These are phyloP conservation scores for Salix udensis DNA, from an alignment of 345 rosid species.

Conservation along the genomic window DNA sequence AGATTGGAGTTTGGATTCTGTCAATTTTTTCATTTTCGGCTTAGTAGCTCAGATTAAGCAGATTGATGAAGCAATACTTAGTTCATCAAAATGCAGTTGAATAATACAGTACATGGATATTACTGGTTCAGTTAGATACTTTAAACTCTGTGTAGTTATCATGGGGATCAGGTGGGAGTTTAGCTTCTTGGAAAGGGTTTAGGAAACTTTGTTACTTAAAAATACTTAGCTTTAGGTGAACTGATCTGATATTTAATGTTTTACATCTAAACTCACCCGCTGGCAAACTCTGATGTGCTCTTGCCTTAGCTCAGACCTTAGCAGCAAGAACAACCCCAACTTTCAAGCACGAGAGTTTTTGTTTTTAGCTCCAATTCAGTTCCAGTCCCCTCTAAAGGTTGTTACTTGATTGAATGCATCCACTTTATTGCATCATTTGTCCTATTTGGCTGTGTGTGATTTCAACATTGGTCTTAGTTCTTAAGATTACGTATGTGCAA, in stretches of 20 bases:
- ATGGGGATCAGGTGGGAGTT: background rate
- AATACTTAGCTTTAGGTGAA: background rate
- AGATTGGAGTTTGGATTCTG: background rate
- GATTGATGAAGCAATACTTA: background rate
- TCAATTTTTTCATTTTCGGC: too few relatives aligned
- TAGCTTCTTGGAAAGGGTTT: background rate
- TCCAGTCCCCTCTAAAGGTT: background rate
- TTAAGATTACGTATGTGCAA: too few relatives aligned
- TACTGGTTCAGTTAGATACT: background rate
- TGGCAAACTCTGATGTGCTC: background rate
- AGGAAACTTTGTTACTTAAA: background rate
- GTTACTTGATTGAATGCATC: background rate
- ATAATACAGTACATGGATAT: background rate
- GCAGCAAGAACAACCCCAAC: background rate
- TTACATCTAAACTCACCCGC: background rate
- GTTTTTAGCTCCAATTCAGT: background rate
- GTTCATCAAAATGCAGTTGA: background rate
- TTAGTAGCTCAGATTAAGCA: background rate
- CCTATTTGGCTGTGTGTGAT: background rate
- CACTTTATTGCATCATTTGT: background rate
- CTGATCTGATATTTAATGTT: background rate
- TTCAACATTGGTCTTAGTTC: background rate
- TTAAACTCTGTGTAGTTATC: background rate
- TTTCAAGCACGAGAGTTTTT: background rate
- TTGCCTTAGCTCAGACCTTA: background rate